Conservation (phyloP, 305 asterid species). For the Petunia hybrid region DNA sequence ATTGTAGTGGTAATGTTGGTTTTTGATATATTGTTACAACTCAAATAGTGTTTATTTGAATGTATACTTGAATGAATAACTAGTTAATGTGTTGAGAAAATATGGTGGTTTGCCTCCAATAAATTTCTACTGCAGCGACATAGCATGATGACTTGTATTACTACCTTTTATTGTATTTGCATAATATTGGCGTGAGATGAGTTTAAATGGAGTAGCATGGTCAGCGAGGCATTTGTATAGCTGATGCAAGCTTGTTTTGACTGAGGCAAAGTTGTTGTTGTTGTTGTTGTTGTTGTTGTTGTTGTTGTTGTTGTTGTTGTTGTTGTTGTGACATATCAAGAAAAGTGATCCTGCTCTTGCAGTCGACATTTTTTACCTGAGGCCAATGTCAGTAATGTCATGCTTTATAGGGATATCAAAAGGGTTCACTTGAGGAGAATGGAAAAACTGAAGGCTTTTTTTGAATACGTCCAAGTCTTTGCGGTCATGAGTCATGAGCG, state of each 20-base stretch:
- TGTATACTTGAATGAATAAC: not conserved
- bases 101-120: not conserved
- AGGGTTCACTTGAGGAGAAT: not conserved
- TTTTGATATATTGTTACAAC: conserved; percentile 10
- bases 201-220: too few relatives aligned
- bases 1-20: conserved; percentile 23
- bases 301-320: too few relatives aligned
- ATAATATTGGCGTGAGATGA: too few relatives aligned
- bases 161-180: too few relatives aligned
- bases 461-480: not conserved
- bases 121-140: not conserved
- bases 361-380: not conserved
- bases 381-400: not conserved
- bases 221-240: too few relatives aligned
- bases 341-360: not conserved
- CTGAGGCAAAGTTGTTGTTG: too few relatives aligned
- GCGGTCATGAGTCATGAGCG: not conserved
- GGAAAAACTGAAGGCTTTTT: not conserved
- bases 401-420: not conserved
- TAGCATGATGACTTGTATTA: too few relatives aligned
- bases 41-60: not conserved
- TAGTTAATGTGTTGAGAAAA: conserved; percentile 10
- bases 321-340: too few relatives aligned
- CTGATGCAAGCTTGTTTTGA: too few relatives aligned
- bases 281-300: too few relatives aligned